Evolutionary conservation across 352 stramenopile genomes (phyloP), one percentile per base, ranked within the genome.

Genomic region (Phytopythium aichiense): DNA sequence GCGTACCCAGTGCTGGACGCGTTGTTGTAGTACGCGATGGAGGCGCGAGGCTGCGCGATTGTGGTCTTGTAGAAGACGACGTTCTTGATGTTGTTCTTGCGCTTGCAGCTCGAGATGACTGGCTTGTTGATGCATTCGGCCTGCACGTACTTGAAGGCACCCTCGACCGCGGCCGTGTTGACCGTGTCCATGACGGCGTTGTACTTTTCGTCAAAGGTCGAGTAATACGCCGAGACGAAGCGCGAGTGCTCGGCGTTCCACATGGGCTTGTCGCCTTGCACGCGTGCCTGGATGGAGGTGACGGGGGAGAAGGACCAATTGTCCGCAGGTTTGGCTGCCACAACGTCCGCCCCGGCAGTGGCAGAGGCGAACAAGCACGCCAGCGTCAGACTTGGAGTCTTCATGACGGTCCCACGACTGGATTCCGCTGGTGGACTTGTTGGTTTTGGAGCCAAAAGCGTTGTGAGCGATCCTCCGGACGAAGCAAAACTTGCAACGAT

Each of bases 1-100:
- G 75, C 64, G 35, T 76, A 61, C 18, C 71, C 52, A n/a, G n/a
- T n/a, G 31, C 74, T 28, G 15, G 64, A 69, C 16, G 38, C 59
- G 20, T 70, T 67, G 46, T 74, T 61, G 64, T 88, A 89, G 52
- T 67, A 74, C 5, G 63, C 61, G 61, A 85, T 83, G 7, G 74
- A 48, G 4, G 71, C 68, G 0, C 52, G 20, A 1, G 76, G 73
- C 56, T 88, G 76, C 25, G 74, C 75, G 8, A 87, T 45, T 7
- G 69, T 76, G 30, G 69, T 87, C 71, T 88, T 61, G 71, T 88
- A 90, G 53, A 89, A 85, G 11, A 76, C 73, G 5, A 91, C 63
- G 60, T 81, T 77, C 56, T 79, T 66, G 66, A 88, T 69, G 53
- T 66, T 77, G 67, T 79, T 90, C 58, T 86, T 86, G 40, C 79